Evolutionary conservation across 164 flowering plant species (phyloP).

Genomic region (Aristolochia contorta): DNA sequence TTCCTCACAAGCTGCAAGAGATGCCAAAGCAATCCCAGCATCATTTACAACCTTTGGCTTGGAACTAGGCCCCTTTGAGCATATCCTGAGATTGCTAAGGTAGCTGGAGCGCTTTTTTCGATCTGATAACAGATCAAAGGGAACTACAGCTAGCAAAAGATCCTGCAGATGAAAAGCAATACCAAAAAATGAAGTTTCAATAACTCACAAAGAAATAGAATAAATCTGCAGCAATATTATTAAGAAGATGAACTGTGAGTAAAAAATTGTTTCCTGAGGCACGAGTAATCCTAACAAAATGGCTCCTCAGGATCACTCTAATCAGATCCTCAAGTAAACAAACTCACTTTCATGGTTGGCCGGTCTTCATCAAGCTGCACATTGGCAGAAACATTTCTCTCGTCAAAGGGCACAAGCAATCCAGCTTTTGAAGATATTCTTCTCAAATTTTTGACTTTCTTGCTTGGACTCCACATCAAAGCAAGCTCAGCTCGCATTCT

Average conservation of each 20-base stretch:
- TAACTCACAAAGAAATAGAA: not conserved
- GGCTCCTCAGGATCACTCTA: not conserved
- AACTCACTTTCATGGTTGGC: conserved; percentile 46
- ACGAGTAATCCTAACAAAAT: no score
- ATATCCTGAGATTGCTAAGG: conserved; percentile 29
- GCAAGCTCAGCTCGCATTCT: conserved; percentile 79
- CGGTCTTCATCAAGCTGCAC: conserved; percentile 24
- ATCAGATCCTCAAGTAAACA: not conserved
- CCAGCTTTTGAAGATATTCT: conserved; percentile 33
- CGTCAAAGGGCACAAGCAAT: conserved; percentile 17
- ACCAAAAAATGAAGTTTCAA: not conserved
- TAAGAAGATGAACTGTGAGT: no score
- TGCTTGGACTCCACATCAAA: conserved; percentile 66
- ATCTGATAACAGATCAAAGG: conserved; percentile 76
- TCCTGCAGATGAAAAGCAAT: conserved; percentile 37
- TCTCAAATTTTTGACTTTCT: conserved; percentile 36
- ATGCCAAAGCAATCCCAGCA: conserved; percentile 79
- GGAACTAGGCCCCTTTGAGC: conserved; percentile 21
- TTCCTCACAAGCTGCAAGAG: conserved; percentile 78
- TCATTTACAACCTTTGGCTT: conserved; percentile 65
- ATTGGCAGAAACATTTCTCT: conserved; percentile 20
- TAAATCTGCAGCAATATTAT: no score
- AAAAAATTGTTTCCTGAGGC: no score
- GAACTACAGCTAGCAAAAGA: conserved; percentile 84
- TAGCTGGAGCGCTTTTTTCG: conserved; percentile 51